Evolutionary conservation across 2,329 filamentous ascomycete species (phyloP).

Genomic region (Pleoardoris graminearum): DNA sequence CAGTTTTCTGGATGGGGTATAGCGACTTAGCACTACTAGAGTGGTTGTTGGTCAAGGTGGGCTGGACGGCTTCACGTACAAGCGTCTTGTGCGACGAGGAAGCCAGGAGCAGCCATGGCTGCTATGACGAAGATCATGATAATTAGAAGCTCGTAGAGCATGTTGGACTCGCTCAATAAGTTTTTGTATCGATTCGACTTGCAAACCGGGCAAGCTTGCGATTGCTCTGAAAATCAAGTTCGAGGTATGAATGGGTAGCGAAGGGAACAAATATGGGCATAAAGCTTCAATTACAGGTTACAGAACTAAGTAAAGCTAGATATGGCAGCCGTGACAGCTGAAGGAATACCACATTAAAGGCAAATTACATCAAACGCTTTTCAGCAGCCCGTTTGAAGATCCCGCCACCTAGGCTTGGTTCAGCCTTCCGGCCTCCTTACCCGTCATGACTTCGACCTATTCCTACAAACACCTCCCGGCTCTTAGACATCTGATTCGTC

Average conservation of each 20-base stretch:
- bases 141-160: neutral
- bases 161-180: neutral
- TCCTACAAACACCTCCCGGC: too few relatives aligned
- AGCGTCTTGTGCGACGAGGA: neutral
- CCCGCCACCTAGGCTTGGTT: too few relatives aligned
- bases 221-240: too few relatives aligned
- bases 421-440: too few relatives aligned
- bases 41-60: too few relatives aligned
- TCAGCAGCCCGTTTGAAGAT: neutral
- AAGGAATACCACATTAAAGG: too few relatives aligned
- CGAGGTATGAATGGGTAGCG: too few relatives aligned
- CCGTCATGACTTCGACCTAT: too few relatives aligned
- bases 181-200: neutral
- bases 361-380: neutral
- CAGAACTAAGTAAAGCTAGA: neutral
- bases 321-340: too few relatives aligned
- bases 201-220: neutral
- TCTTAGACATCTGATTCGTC: too few relatives aligned
- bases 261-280: neutral
- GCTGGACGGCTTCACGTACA: neutral
- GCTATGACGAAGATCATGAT: neutral
- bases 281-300: neutral
- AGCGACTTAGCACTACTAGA: neutral
- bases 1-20: neutral
- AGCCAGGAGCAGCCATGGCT: neutral